phyloP scores from a whole-genome alignment of 1,284 basidiomycete genomes.

The Tremellales sp. region DNA sequence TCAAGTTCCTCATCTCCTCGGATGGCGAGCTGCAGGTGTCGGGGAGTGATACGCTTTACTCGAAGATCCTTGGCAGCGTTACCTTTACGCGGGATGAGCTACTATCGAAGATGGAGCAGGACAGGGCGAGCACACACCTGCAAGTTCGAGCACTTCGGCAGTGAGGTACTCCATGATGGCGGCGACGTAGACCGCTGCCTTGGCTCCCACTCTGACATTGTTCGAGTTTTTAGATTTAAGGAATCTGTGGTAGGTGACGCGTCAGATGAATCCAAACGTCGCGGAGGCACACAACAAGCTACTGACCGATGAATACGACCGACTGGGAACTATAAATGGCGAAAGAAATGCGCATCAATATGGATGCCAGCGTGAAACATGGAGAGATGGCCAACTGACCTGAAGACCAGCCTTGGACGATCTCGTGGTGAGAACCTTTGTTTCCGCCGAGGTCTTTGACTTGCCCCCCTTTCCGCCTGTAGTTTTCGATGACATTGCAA shows the following conservation, averaged over 20 bases:
- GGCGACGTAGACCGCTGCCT: conserved; percentile 50
- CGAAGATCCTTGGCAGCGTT: conserved; percentile 95
- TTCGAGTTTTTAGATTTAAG: conserved; percentile 89
- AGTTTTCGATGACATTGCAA: conserved; percentile 43
- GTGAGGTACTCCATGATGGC: conserved; percentile 51
- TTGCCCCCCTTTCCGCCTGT: conserved; percentile 52
- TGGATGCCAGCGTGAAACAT: conserved; percentile 4
- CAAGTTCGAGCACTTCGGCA: conserved; percentile 52
- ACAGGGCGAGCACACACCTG: conserved; percentile 34
- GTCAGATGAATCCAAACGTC: conserved; percentile 1
- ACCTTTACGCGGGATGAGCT: conserved; percentile 54
- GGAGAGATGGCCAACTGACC: conserved; percentile 53
- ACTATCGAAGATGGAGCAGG: conserved; percentile 1
- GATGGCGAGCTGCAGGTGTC: conserved; percentile 65
- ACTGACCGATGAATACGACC: conserved; percentile 45
- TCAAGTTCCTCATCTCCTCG: conserved; percentile 78
- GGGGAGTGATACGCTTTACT: conserved; percentile 94
- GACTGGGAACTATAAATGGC: conserved; percentile 37
- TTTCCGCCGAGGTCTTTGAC: conserved; percentile 49
- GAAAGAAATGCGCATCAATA: conserved; percentile 3
- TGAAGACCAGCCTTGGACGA: conserved; percentile 80
- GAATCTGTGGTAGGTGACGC: conserved; percentile 58
- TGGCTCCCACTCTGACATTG: conserved; percentile 60
- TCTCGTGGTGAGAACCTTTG: conserved; percentile 59
- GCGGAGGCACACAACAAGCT: neutral